These are phyloP conservation scores for Helotiales sp. DNA, from an alignment of 2,329 filamentous ascomycete genomes.

Conservation along the genomic window DNA sequence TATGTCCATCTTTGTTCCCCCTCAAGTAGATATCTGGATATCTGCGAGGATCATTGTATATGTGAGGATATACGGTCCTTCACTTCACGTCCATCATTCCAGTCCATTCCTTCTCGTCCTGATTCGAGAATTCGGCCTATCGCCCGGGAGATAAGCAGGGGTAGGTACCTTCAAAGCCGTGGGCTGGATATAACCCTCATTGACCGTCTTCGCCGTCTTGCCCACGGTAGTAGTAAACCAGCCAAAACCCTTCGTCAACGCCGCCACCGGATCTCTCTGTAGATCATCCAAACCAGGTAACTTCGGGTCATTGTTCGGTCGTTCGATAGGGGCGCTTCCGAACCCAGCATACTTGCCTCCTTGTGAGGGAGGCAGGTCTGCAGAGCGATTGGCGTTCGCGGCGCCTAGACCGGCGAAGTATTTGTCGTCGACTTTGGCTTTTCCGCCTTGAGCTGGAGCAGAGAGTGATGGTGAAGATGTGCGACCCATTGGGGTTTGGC, in stretches of 20 bases:
- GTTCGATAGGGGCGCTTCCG: slow-evolving; percentile 69
- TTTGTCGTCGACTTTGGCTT: slow-evolving; percentile 75
- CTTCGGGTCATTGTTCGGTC: slow-evolving; percentile 50
- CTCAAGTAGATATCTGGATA: too few relatives aligned
- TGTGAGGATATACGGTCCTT: too few relatives aligned
- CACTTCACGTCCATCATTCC: background rate
- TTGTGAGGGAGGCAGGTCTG: slow-evolving; percentile 79
- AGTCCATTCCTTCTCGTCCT: slow-evolving; percentile 4
- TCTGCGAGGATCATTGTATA: too few relatives aligned
- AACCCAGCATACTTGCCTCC: slow-evolving; percentile 94
- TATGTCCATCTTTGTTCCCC: too few relatives aligned
- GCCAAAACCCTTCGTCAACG: slow-evolving; percentile 89
- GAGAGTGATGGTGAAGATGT: slow-evolving; percentile 41
- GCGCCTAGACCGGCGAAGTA: slow-evolving; percentile 88
- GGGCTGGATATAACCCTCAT: slow-evolving; percentile 90
- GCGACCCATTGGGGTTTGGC: slow-evolving; percentile 38
- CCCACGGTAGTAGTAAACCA: slow-evolving; percentile 90
- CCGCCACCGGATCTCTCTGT: slow-evolving; percentile 87
- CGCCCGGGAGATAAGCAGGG: slow-evolving; percentile 11
- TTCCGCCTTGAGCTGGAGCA: slow-evolving; percentile 44
- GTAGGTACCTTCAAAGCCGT: slow-evolving; percentile 79
- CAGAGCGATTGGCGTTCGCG: slow-evolving; percentile 79
- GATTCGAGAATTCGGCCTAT: background rate
- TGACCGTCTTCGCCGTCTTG: slow-evolving; percentile 89
- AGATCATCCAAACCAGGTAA: slow-evolving; percentile 83